Base-by-base conservation (phyloP, 2,329 filamentous ascomycete genomes). In the Neofusicoccum ribis region DNA sequence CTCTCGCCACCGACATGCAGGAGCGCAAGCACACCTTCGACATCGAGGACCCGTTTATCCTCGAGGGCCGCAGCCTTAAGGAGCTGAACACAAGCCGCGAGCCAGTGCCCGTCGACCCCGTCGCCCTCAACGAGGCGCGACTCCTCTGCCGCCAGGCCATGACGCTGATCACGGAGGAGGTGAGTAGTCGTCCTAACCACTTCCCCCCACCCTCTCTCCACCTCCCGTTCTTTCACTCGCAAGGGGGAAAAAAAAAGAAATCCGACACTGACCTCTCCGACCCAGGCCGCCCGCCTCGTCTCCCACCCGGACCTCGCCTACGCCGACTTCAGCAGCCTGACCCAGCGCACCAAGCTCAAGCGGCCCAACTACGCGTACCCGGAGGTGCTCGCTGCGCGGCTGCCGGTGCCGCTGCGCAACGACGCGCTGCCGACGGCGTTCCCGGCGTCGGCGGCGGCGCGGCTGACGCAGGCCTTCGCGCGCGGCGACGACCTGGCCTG, bases 221-320 rank as follows among this genome's bases (percentile, higher is more conserved):
- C 5, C 5, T 31, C 17, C 14, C 51, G 0, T 3, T 5, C 1
- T 3, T 39, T 39, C 52, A 39, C 37, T n/a, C n/a, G n/a, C n/a
- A n/a, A n/a, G n/a, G n/a, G n/a, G n/a, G n/a, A n/a, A n/a, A n/a
- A n/a, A n/a, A n/a, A 17, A 27, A 14, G 14, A 27, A 17, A 17
- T 17, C 15, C 15, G n/a, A 46, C 23, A 20, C 50, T 54, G 7
- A 54, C 2, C 31, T 17, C 2, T 1, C 14, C 36, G 20, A 39
- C 20, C 8, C 52, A 58, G 67, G 72, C 72, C 11, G 71, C 72
- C 11, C 67, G 72, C 27, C 66, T 73, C 6, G 71, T 73, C 27
- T 70, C 73, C 59, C 72, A 74, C 49, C 72, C 72, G 0, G 70
- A 73, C 36, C 70, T 74, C 17, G 72, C 72, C 3, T 74, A 73